Percentiles rank a stretch among this genome's conserved stretches.
These are phyloP conservation scores for Xerocomus spinulosus DNA, from an alignment of 768 basidiomycete species.

Conservation along the genomic window DNA sequence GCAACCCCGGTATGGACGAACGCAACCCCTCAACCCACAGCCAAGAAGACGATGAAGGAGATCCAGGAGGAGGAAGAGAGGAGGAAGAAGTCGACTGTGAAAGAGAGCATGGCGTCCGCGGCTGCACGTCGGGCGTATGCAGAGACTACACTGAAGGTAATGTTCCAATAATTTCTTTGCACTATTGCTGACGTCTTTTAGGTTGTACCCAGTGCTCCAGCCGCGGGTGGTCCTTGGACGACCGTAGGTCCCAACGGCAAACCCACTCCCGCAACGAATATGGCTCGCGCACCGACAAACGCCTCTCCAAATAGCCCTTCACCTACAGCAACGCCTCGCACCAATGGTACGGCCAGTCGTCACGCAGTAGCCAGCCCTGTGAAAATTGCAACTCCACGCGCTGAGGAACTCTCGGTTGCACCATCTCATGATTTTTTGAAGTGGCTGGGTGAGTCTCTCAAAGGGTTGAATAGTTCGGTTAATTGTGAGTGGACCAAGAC, in stretches of 20 bases:
- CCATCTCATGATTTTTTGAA: slow-evolving; percentile 89
- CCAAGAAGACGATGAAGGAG: slow-evolving; percentile 96
- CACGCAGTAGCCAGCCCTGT: slow-evolving; percentile 35
- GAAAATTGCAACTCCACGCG: slow-evolving; percentile 33
- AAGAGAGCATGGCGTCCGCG: slow-evolving; percentile 54
- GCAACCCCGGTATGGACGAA: slow-evolving; percentile 69
- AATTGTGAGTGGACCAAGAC: slow-evolving; percentile 40
- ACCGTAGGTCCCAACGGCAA: slow-evolving; percentile 83
- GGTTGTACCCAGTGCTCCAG: slow-evolving; percentile 28
- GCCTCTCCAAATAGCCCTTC: slow-evolving; percentile 26
- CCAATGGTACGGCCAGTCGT: slow-evolving; percentile 36
- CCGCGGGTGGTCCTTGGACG: slow-evolving; percentile 68
- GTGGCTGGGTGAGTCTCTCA: slow-evolving; percentile 85
- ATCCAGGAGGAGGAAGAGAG: slow-evolving; percentile 97
- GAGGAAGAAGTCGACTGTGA: slow-evolving; percentile 62
- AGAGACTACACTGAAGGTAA: slow-evolving; percentile 72
- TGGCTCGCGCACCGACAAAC: slow-evolving; percentile 34
- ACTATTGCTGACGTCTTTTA: slow-evolving; percentile 16
- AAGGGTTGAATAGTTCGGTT: slow-evolving; percentile 56
- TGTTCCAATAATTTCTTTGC: slow-evolving; percentile 1
- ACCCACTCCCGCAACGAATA: slow-evolving; percentile 26
- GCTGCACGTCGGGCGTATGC: slow-evolving; percentile 71
- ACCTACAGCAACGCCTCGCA: slow-evolving; percentile 32
- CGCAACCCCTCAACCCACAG: slow-evolving; percentile 44
- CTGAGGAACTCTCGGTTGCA: slow-evolving; percentile 58